A percentile compares a stretch with the other conserved stretches of the same genome.
These are phyloP conservation scores for Straminergon stramineum DNA, from an alignment of 225 moss, liverwort and hornwort species.

Conservation along the genomic window DNA sequence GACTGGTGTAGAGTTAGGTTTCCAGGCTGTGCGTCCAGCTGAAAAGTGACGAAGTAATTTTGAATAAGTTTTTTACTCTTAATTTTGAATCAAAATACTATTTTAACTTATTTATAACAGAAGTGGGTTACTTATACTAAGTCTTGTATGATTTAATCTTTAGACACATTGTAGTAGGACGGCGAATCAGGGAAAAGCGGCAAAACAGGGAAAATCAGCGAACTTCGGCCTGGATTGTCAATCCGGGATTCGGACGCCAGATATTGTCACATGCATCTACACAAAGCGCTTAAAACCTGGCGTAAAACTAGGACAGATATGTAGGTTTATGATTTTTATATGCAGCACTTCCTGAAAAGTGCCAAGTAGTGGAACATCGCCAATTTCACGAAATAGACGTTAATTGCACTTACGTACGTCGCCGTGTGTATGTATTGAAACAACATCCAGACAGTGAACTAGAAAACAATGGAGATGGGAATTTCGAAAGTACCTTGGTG, in stretches of 20 bases:
- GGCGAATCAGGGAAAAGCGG: background rate
- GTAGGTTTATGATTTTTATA: background rate
- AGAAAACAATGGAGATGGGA: background rate
- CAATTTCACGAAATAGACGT: background rate
- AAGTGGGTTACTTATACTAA: background rate
- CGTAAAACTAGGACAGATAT: background rate
- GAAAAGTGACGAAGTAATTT: background rate
- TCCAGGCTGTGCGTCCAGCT: background rate
- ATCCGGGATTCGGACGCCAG: background rate
- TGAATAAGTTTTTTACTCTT: no score
- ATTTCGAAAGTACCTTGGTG: slow-evolving; percentile 23
- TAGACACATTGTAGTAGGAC: background rate
- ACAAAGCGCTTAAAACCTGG: background rate
- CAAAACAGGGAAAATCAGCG: background rate
- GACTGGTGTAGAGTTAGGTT: background rate
- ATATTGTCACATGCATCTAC: background rate
- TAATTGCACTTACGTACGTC: background rate
- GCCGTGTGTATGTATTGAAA: background rate
- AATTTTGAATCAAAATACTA: background rate
- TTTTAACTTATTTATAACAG: background rate
- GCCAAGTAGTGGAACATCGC: background rate
- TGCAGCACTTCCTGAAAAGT: background rate
- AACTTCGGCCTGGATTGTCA: background rate
- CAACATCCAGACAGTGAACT: background rate
- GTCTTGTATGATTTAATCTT: background rate